Evolutionary conservation across 805 yeast species (phyloP), one percentile per base, ranked within the genome.

Genomic region (Cyberlindnera mississippiensis): DNA sequence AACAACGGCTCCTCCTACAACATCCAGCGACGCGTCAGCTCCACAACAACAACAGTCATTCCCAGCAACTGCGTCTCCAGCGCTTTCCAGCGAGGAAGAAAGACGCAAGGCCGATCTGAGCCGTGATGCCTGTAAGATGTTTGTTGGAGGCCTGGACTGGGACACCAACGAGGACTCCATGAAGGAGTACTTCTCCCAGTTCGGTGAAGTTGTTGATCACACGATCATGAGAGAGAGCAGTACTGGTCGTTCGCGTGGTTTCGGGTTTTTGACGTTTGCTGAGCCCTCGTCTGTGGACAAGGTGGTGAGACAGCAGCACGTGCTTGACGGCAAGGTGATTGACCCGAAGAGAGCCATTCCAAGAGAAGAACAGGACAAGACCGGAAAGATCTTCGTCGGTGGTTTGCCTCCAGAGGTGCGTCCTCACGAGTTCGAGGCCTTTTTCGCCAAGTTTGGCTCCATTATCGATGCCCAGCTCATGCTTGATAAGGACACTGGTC

Each of bases 301-400:
- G 51, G 98, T 91, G 41, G 75, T 91, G 53, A 80, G 79, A 51
- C 80, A 85, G 46, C 93, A 85, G 58, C 99, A 91, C 62, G 78
- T 87, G 41, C 69, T 91, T 38, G 99, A 91, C 59, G 98, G 98
- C 50, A 91, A 91, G 64, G 84, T 91, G 46, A 93, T 91, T 60
- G 99, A 91, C 62, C 98, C 99, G 30, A 91, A 91, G 63, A 78
- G 98, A 57, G 97, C 99, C 19, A 91, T 91, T 56, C 97, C 98
- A 28, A 84, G 87, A 62, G 97, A 91, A 61, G 97, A 91, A 63
- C 99, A 91, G 65, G 96, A 90, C 61, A 86, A 85, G 61, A 88
- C 96, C 14, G 96, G 97, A 53, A 91, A 91, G 68, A 90, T 91
- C 52, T 91, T 91, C 59, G 97, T 91, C 31, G 99, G 99, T 51